These are phyloP conservation scores for Cryptococcus wingfieldii DNA, from an alignment of 1,284 basidiomycete species.

Conservation along the genomic window DNA sequence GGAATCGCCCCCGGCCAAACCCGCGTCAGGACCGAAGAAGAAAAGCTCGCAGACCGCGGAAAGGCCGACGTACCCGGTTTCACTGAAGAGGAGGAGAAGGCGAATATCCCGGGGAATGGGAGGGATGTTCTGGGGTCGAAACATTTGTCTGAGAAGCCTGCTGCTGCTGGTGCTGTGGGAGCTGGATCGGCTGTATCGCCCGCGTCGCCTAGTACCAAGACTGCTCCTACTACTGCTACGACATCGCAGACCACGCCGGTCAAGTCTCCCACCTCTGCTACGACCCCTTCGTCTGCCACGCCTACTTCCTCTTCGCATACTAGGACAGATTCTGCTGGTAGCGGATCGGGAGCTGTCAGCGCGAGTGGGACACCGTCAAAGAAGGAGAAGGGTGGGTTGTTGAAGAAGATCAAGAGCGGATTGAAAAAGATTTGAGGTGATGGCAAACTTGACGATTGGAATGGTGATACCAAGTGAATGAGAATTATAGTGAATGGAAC, in stretches of 20 bases:
- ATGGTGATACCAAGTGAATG: no score
- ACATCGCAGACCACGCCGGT: slow-evolving; percentile 6
- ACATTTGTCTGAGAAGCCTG: no score
- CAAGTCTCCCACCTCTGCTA: slow-evolving; percentile 4
- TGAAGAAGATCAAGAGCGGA: slow-evolving; percentile 42
- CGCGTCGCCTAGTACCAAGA: not conserved
- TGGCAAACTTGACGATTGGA: slow-evolving; percentile 7
- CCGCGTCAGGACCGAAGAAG: not conserved
- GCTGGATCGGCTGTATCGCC: not conserved
- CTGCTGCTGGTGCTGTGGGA: no score
- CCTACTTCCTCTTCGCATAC: no score
- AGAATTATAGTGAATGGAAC: no score
- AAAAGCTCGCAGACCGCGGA: no score
- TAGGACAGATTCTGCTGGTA: no score
- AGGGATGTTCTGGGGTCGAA: no score
- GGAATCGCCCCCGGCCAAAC: not conserved
- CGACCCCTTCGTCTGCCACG: not conserved
- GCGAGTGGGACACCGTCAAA: slow-evolving; percentile 15
- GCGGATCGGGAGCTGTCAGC: no score
- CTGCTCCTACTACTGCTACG: not conserved
- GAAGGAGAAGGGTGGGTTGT: slow-evolving; percentile 30
- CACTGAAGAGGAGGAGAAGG: no score
- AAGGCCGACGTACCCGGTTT: no score
- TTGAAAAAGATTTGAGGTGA: slow-evolving; percentile 33
- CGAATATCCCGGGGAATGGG: no score